Conservation (phyloP, 2,329 filamentous ascomycete genomes). For the Aspergillus sp. region DNA sequence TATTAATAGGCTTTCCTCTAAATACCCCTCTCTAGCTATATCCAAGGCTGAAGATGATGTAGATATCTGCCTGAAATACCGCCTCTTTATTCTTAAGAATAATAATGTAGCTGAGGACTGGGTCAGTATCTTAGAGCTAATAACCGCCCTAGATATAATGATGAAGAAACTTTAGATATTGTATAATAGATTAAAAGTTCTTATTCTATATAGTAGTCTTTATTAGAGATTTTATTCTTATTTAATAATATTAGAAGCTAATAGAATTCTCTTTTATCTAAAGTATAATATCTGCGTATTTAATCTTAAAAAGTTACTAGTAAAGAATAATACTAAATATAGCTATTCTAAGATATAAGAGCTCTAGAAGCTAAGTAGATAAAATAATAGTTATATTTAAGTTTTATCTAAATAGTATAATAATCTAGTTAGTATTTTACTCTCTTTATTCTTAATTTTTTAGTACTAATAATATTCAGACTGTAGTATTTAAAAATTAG, state of each 20-base stretch:
- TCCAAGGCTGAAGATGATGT: constrained; percentile 49
- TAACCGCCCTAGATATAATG: too few species aligned
- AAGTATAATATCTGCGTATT: too few species aligned
- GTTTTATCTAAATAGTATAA: too few species aligned
- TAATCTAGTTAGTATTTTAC: constrained; percentile 49
- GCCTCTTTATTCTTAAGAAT: constrained; percentile 53
- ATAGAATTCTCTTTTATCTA: too few species aligned
- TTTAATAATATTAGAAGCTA: too few species aligned
- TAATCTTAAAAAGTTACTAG: constrained; percentile 57
- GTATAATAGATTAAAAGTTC: constrained; percentile 55
- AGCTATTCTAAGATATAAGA: too few species aligned
- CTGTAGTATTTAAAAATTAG: constrained; percentile 67
- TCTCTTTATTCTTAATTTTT: neutral
- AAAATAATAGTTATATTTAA: too few species aligned
- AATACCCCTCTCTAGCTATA: neutral
- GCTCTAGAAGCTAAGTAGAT: constrained; percentile 60
- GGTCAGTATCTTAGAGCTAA: constrained; percentile 57
- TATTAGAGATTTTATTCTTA: too few species aligned
- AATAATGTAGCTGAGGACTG: constrained; percentile 50
- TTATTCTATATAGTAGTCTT: too few species aligned
- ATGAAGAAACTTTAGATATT: too few species aligned
- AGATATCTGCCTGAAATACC: constrained; percentile 51
- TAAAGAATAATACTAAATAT: too few species aligned
- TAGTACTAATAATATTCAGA: constrained; percentile 39
- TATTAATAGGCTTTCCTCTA: neutral